Evolutionary conservation across 352 stramenopile genomes (phyloP), one percentile per base, ranked within the genome.

Genomic region (Globisporangium echinulatum): DNA sequence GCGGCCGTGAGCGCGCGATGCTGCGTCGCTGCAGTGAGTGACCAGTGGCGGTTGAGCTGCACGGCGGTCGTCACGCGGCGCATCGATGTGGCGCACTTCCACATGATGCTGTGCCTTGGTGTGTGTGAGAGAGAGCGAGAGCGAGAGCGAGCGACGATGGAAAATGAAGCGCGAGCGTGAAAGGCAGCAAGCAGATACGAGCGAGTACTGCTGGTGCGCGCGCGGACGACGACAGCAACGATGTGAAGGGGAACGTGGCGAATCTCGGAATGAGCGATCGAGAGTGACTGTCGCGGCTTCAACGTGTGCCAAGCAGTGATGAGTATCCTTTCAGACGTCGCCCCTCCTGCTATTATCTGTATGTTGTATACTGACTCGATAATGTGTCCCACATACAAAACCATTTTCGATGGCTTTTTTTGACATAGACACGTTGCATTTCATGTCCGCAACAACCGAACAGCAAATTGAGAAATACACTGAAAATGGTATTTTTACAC

Each of bases 1-100:
- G 70, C 68, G 38, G 68, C 70, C 1, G 70, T 82, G 33, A 79
- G 59, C 9, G 66, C 44, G 37, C 71, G 71, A 13, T 64, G 46
- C 36, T 66, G 52, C 37, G 49, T 15, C 25, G 25, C 25, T 25
- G 25, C 25, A 25, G 25, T 25, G n/a, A 62, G 40, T 15, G 49
- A 36, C 51, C 50, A 54, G 50, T 57, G 58, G 33, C 52, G 51
- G 50, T 33, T 58, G 9, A 54, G 49, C 42, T 52, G 46, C 50
- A 57, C 38, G 25, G 52, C 48, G 40, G 54, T 39, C 39, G 64
- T 50, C 39, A 66, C 17, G 49, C 60, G 66, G 54, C 58, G 62
- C 37, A 72, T 49, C 25, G 56, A 58, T 51, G 53, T 52, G 44
- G 59, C 59, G 33, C 58, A 58, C 17, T 54, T 58, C 58, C 58